Base-by-base conservation (phyloP, 208 protist species). In the Acanthamoeba castellanii region DNA sequence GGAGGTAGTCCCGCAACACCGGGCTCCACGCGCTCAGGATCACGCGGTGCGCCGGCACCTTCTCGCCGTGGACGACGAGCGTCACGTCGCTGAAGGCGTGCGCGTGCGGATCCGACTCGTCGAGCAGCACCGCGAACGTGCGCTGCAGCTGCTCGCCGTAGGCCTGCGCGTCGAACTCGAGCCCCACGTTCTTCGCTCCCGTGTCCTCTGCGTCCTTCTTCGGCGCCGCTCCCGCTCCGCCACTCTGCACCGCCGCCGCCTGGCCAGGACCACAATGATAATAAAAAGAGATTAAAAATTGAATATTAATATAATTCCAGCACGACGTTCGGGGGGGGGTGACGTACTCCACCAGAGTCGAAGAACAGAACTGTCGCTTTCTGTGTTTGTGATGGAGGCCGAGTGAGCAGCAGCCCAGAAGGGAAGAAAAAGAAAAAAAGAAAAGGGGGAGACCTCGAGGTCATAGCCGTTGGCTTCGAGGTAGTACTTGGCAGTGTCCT, bases 361-460 rank as follows among this genome's bases (percentile, higher is more conserved):
- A 89, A 89, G 82, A 89, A 89, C 50, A 66, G n/a, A 16, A 59
- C 55, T 37, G 82, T 89, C 11, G 82, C 82, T 89, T 89, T 59
- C 82, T 89, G 81, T 16, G 25, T 37, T 9, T 11, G 22, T 42
- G 68, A 76, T 27, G 32, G 22, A 42, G 37, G 37, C 37, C 37
- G 2, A 50, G 72, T n/a, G 72, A 42, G 34, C 37, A 52, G 34
- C 27, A 25, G 22, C 27, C 4, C 8, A 16, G 9, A 89, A 16
- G 66, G 66, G 22, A 0, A 25, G 18, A 64, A 89, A 34, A 66
- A 68, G 42, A 32, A 25, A 89, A 66, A 50, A 50, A 50, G 14
- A 76, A 7, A 76, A 8, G 57, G 34, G 27, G 25, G 34, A 6
- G 16, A 66, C 82, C 82, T 89, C 82, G 7, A 89, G 55, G 55